phyloP scores from a whole-genome alignment of 73 alveolate genomes.

The Symbiodinium natans region DNA sequence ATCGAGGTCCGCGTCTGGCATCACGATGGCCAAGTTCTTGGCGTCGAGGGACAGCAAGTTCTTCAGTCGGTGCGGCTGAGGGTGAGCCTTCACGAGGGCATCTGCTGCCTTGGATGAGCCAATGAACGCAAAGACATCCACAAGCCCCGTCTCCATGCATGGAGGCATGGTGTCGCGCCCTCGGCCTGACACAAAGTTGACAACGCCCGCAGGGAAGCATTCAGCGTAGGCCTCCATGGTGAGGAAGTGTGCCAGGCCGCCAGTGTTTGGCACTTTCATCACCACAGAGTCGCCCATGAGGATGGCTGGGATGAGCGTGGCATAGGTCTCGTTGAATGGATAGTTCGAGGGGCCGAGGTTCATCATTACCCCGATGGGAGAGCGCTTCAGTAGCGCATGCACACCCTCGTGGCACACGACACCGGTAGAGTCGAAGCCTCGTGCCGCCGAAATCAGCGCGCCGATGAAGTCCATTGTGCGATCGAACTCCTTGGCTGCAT shows the following conservation, averaged over 20 bases:
- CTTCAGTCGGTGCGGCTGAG: conserved; percentile 67
- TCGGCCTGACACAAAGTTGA: conserved; percentile 61
- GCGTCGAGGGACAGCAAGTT: conserved; percentile 55
- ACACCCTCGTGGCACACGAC: conserved; percentile 47
- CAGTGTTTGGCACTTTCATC: conserved; percentile 75
- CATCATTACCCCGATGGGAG: conserved; percentile 56
- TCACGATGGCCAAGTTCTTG: conserved; percentile 47
- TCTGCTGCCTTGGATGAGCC: conserved; percentile 61
- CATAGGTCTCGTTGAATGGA: conserved; percentile 83
- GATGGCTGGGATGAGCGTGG: conserved; percentile 68
- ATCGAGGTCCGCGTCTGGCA: conserved; percentile 49
- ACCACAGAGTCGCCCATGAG: conserved; percentile 73
- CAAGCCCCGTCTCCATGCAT: conserved; percentile 55
- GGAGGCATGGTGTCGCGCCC: conserved; percentile 92
- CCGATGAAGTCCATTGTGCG: conserved; percentile 58
- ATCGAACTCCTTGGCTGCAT: conserved; percentile 42
- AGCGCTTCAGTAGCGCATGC: conserved; percentile 34
- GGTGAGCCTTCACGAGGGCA: conserved; percentile 66
- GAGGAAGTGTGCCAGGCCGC: conserved; percentile 56
- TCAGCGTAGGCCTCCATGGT: conserved; percentile 65
- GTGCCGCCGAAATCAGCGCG: conserved; percentile 36
- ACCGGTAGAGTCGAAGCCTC: conserved; percentile 6
- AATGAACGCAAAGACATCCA: conserved; percentile 71
- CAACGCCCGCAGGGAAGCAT: conserved; percentile 78
- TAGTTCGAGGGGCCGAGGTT: conserved; percentile 51